Conservation (phyloP, 2,329 filamentous ascomycete genomes). For the Nannizziopsis arthrosporioides region DNA sequence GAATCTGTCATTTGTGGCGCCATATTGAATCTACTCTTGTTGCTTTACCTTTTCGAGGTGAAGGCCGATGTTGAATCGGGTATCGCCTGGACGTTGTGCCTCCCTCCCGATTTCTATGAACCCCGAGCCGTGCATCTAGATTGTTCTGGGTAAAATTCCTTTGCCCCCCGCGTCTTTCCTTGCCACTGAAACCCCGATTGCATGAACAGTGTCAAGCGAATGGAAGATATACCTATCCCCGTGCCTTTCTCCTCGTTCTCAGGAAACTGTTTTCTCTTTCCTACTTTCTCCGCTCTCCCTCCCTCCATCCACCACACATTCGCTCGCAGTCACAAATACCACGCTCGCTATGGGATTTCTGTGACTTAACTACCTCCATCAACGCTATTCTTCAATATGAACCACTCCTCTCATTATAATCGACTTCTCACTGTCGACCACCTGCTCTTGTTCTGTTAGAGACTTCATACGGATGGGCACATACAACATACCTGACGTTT, state of each 20-base stretch:
- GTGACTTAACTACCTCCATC: neutral
- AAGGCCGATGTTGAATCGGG: no score
- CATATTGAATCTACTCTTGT: no score
- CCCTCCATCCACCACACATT: neutral
- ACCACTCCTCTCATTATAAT: neutral
- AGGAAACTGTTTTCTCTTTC: constrained; percentile 2
- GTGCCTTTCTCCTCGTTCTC: neutral
- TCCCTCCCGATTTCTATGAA: neutral
- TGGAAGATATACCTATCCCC: constrained; percentile 3
- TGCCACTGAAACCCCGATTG: constrained; percentile 9
- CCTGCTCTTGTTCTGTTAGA: neutral
- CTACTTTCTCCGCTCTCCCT: neutral
- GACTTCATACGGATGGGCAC: no score
- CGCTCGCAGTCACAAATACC: neutral
- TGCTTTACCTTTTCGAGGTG: no score
- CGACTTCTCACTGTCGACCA: neutral
- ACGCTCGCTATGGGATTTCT: constrained; percentile 1
- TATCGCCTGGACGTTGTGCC: no score
- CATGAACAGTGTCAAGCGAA: constrained; percentile 7
- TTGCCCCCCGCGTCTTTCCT: constrained; percentile 1
- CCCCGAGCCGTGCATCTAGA: neutral
- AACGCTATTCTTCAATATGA: constrained; percentile 1
- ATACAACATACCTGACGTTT: no score
- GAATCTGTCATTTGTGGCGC: neutral
- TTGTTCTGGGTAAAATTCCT: neutral